A percentile compares a stretch with the other conserved stretches of the same genome.
These are phyloP conservation scores for Amauroascus verrucosus DNA, from an alignment of 2,329 filamentous ascomycete genomes.

Conservation along the genomic window DNA sequence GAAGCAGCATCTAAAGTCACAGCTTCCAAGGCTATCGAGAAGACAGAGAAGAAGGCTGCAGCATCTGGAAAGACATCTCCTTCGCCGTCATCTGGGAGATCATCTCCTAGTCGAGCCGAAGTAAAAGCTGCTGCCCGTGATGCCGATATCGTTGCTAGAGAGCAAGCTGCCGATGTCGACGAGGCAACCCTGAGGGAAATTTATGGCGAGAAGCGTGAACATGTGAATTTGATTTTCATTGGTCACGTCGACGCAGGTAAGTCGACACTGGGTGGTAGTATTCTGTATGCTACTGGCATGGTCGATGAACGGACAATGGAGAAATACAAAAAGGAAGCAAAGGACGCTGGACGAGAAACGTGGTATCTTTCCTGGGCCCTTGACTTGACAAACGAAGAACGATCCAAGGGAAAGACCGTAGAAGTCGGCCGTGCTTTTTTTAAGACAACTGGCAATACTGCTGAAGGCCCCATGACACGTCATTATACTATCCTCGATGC, in stretches of 20 bases:
- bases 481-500: conserved; percentile 95
- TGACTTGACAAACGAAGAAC: conserved; percentile 92
- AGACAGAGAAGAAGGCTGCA: conserved; percentile 61
- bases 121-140: conserved; percentile 52
- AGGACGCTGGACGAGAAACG: conserved; percentile 89
- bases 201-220: conserved; percentile 68
- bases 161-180: conserved; percentile 70
- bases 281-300: conserved; percentile 91
- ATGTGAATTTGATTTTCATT: conserved; percentile 93
- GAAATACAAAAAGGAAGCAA: conserved; percentile 94
- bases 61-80: conserved; percentile 66
- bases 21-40: conserved; percentile 82
- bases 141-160: conserved; percentile 72
- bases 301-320: conserved; percentile 98
- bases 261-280: conserved; percentile 86
- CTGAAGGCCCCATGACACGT: conserved; percentile 58
- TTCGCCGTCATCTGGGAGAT: conserved; percentile 70
- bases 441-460: conserved; percentile 52
- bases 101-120: conserved; percentile 58
- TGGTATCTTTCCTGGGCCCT: conserved; percentile 99
- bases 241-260: conserved; percentile 98
- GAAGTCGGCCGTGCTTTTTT: conserved; percentile 94
- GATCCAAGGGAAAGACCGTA: conserved; percentile 93
- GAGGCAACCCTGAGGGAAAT: conserved; percentile 84
- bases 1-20: conserved; percentile 71